Conservation (phyloP, 2,329 filamentous ascomycete species). For the Diaporthe vaccinii region DNA sequence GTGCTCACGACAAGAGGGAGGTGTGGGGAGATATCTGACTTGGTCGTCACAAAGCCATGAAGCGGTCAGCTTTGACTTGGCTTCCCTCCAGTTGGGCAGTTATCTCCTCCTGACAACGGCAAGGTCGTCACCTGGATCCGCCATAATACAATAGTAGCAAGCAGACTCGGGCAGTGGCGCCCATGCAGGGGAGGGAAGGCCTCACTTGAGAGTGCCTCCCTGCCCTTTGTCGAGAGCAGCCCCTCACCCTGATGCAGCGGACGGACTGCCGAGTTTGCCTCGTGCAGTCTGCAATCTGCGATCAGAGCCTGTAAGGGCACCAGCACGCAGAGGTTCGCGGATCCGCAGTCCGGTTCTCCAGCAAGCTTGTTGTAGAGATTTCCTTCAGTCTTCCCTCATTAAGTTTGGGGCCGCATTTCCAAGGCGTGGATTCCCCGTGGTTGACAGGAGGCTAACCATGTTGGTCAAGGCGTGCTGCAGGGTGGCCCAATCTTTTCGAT, state of each 20-base stretch:
- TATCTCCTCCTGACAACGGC: conserved; percentile 33
- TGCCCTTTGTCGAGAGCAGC: background rate
- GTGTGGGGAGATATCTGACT: conserved; percentile 38
- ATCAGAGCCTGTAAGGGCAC: conserved; percentile 37
- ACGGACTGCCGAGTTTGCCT: conserved; percentile 31
- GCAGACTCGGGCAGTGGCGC: conserved; percentile 28
- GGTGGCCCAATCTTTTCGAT: conserved; percentile 37
- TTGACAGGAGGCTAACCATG: conserved; percentile 33
- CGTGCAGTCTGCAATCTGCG: conserved; percentile 37
- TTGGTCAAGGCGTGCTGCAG: conserved; percentile 39
- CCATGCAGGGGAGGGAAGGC: conserved; percentile 6
- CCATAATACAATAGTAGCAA: conserved; percentile 37
- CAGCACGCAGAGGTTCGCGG: conserved; percentile 27
- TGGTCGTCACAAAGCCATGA: conserved; percentile 39
- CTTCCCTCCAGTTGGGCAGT: conserved; percentile 35
- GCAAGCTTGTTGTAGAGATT: conserved; percentile 31
- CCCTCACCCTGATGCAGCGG: conserved; percentile 34
- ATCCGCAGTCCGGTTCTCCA: conserved; percentile 30
- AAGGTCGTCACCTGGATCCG: conserved; percentile 33
- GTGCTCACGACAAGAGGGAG: conserved; percentile 36
- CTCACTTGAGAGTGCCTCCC: conserved; percentile 23
- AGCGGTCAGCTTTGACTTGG: conserved; percentile 41
- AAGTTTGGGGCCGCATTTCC: conserved; percentile 36
- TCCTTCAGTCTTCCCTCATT: conserved; percentile 27
- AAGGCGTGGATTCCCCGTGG: conserved; percentile 36